These are phyloP conservation scores for Mortierella sp. DNA, from an alignment of 371 early-diverging fungal genomes.

Conservation along the genomic window DNA sequence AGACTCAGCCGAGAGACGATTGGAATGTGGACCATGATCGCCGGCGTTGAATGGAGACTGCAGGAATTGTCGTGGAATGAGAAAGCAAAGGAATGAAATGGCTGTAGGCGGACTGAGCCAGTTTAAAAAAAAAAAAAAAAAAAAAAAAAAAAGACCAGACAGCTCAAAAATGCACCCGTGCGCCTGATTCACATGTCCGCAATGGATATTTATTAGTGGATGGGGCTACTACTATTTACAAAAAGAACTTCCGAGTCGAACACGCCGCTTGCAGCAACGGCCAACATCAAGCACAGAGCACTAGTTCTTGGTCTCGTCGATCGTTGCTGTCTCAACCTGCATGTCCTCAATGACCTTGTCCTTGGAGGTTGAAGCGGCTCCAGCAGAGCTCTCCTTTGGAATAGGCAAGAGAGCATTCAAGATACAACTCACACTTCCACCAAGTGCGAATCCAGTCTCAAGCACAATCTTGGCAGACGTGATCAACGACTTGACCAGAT, in stretches of 20 bases:
- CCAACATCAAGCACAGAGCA: too few relatives aligned
- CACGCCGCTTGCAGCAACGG: too few relatives aligned
- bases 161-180: too few relatives aligned
- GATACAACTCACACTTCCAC: conserved; percentile 62
- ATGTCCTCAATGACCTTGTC: conserved; percentile 39
- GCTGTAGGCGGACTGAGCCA: too few relatives aligned
- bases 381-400: conserved; percentile 15
- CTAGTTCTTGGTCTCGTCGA: conserved; percentile 24
- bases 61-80: conserved; percentile 15
- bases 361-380: conserved; percentile 32
- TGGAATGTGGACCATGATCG: conserved; percentile 37
- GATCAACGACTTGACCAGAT: conserved; percentile 60
- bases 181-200: too few relatives aligned
- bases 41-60: conserved; percentile 4
- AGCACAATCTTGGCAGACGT: conserved; percentile 68
- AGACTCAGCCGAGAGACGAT: conserved; percentile 50
- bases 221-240: too few relatives aligned
- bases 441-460: conserved; percentile 64
- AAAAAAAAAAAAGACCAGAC: not conserved
- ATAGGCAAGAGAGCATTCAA: conserved; percentile 61
- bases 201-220: too few relatives aligned
- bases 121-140: not conserved
- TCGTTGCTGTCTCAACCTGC: conserved; percentile 36
- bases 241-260: too few relatives aligned
- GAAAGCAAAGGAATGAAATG: conserved; percentile 17